Base-by-base conservation (phyloP, 768 basidiomycete genomes). In the Strobilomyces echinocephalus region DNA sequence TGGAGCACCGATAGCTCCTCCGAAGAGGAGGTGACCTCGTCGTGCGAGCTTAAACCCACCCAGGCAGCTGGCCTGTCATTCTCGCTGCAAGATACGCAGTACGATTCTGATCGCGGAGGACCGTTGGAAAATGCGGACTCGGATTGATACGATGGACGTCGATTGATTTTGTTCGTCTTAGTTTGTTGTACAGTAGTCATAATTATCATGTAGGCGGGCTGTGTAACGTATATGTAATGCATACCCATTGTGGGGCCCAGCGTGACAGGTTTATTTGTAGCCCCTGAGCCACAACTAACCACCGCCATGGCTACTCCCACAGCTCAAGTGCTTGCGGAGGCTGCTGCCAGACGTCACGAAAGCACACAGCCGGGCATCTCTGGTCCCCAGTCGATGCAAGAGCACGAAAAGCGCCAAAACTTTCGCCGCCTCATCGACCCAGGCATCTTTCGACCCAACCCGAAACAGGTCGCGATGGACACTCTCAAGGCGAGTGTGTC, bases 381-480 rank as follows among this genome's bases (percentile, higher is more conserved):
- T 1, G 41, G 41, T 24, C 26, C 57, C 14, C 63, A 60, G 41
- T 58, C 60, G 35, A 53, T 53, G 33, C 73, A 75, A 56, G 80
- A 89, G 56, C 81, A 85, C 59, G 86, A 86, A 49, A 79, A 77
- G 50, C 81, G 85, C 39, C 87, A 85, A 63, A 74, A 74, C 52
- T 91, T 91, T 67, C 79, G 90, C 41, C 76, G 90, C 36, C 73
- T 91, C 54, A 78, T 91, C 54, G 87, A 91, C 60, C 88, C 88
- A 42, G 88, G 87, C 14, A 91, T 92, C 60, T 62, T 79, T 47
- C 79, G 90, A 3, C 85, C 81, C 6, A 91, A 91, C 65, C 67
- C 84, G 12, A 79, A 78, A 57, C 79, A 78, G 46, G 73, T 79
- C 49, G 83, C 85, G 2, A 65, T 79, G 57, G 76, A 78, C 53